Evolutionary conservation across 2,329 filamentous ascomycete genomes (phyloP).

Genomic region (Exophiala lecanii-corni): DNA sequence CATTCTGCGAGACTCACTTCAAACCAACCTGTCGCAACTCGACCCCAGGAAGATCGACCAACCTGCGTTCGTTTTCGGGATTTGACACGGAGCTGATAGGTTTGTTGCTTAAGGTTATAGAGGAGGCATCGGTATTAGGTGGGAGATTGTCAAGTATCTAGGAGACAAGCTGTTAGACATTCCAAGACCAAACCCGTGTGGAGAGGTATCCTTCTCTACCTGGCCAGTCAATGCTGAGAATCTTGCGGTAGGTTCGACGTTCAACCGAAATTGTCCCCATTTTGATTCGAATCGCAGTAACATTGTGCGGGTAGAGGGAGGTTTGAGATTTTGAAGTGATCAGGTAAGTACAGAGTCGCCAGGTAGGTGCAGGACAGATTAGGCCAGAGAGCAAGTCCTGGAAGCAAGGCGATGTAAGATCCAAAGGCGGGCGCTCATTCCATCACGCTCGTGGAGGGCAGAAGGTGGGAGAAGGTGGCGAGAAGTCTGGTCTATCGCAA

Average conservation of each 20-base stretch:
- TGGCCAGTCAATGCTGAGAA: slow-evolving; percentile 57
- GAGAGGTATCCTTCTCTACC: slow-evolving; percentile 29
- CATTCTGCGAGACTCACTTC: slow-evolving; percentile 45
- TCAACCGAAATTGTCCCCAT: slow-evolving; percentile 87
- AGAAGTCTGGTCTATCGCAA: neutral
- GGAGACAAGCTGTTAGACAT: too few species aligned
- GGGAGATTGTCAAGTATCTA: slow-evolving; percentile 59
- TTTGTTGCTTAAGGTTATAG: slow-evolving; percentile 56
- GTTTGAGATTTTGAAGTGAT: neutral
- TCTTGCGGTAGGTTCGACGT: slow-evolving; percentile 66
- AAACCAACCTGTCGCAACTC: slow-evolving; percentile 55
- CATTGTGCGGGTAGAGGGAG: slow-evolving; percentile 49
- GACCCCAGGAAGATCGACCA: slow-evolving; percentile 51
- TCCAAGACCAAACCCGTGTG: too few species aligned
- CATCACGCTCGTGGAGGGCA: neutral
- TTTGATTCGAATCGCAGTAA: slow-evolving; percentile 82
- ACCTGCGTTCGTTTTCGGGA: slow-evolving; percentile 49
- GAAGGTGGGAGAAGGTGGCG: neutral
- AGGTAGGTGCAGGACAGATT: neutral
- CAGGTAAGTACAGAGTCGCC: neutral
- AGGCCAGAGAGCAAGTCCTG: neutral
- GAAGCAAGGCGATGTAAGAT: neutral
- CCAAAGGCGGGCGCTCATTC: neutral
- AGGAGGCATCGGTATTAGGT: slow-evolving; percentile 49
- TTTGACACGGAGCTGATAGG: slow-evolving; percentile 47